Base-by-base conservation (phyloP, 2,329 filamentous ascomycete genomes). In the Fusarium succisae region DNA sequence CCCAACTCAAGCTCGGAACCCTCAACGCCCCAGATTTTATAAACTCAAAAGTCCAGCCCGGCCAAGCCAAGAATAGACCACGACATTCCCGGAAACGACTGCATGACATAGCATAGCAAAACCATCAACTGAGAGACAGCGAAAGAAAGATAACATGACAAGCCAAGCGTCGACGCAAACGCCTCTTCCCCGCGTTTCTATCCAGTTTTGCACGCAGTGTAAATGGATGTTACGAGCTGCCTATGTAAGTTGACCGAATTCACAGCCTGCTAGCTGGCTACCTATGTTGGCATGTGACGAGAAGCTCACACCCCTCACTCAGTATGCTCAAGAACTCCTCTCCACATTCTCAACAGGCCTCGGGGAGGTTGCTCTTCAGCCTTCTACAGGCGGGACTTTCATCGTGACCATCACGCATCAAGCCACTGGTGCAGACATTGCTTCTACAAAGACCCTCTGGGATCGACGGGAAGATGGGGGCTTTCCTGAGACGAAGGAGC, bases 251-350 rank as follows among this genome's bases (percentile, higher is more conserved):
- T 50, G 50, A 51, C 38, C 11, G n/a, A 12, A 41, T 24, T 26
- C n/a, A 38, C 20, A 22, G 32, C 24, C 43, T 15, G 24, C 30
- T 45, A 26, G 26, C 45, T 39, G 17, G 24, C 35, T 37, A 17
- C 30, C 30, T 15, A 15, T 48, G 45, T 28, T 48, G 20, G 50
- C 32, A 11, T 38, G 51, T 41, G 51, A 54, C 32, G 24, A 54
- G 51, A 39, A 28, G 51, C 35, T 54, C 15, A 54, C 26, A 4
- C 17, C 20, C 8, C 28, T 24, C 76, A 98, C 28, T 24, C 76
- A 98, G 94, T 98, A 93, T 82, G 96, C 92, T 55, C 96, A 98
- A 87, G 96, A 98, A 83, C 91, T 99, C 50, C 91, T 99, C 43
- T 97, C 94, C 4, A 99, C 96, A 2, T 99, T 99, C 84, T 90